Conservation (phyloP, 495 filamentous ascomycete genomes). For the Penicillium samsonianum region DNA sequence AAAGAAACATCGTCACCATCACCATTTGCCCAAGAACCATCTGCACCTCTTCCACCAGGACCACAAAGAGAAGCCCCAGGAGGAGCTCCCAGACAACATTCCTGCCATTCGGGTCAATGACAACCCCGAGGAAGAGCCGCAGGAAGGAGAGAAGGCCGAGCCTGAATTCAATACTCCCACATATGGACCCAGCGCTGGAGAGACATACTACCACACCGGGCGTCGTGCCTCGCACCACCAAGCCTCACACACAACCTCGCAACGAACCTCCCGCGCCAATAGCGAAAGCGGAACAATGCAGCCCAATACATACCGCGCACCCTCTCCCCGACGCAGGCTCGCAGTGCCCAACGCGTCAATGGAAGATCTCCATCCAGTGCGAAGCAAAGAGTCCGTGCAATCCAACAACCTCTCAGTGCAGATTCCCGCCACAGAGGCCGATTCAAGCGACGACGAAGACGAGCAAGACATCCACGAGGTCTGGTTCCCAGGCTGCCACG, state of each 20-base stretch:
- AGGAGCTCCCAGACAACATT: slow-evolving; percentile 27
- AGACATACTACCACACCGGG: slow-evolving; percentile 40
- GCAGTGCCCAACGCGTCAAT: slow-evolving; percentile 34
- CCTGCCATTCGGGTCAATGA: slow-evolving; percentile 39
- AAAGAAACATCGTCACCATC: slow-evolving; percentile 33
- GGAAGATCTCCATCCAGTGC: slow-evolving; percentile 41
- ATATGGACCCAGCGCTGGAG: slow-evolving; percentile 30
- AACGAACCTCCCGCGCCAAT: slow-evolving; percentile 20
- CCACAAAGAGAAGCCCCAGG: slow-evolving; percentile 8
- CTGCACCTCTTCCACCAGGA: slow-evolving; percentile 26
- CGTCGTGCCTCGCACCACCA: slow-evolving; percentile 25
- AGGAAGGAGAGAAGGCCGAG: neutral
- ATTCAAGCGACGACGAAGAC: slow-evolving; percentile 59
- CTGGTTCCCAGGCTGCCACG: slow-evolving; percentile 84
- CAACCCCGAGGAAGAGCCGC: slow-evolving; percentile 14
- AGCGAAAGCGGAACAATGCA: slow-evolving; percentile 10
- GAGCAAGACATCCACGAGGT: slow-evolving; percentile 77
- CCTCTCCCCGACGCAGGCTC: slow-evolving; percentile 36
- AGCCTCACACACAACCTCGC: slow-evolving; percentile 17
- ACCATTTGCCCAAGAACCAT: slow-evolving; percentile 28
- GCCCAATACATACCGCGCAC: slow-evolving; percentile 45
- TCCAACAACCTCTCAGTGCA: slow-evolving; percentile 42
- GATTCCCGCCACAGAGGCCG: slow-evolving; percentile 51
- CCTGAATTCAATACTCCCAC: slow-evolving; percentile 8
- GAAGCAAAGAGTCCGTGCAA: slow-evolving; percentile 21